Evolutionary conservation across 2,329 filamentous ascomycete genomes (phyloP).

Genomic region (Fusarium lyarnte): DNA sequence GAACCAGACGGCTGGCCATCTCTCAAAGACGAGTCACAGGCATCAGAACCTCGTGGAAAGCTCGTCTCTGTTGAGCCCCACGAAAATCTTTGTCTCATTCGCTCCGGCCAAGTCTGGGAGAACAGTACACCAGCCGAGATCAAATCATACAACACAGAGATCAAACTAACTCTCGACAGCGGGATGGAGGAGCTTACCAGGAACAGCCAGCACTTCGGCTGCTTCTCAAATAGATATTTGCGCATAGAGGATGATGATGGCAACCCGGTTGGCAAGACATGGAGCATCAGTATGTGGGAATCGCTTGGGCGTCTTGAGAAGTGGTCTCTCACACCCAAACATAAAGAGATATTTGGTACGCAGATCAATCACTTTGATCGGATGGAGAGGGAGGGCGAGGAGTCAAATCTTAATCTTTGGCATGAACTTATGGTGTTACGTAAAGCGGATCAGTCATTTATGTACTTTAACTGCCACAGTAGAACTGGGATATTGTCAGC

Average conservation of each 20-base stretch:
- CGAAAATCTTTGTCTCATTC: not conserved
- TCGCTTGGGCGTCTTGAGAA: rapidly evolving
- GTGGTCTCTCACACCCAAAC: not conserved
- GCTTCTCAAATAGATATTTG: not conserved
- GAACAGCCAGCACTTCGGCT: rapidly evolving
- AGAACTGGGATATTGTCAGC: rapidly evolving
- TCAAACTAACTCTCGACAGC: not conserved
- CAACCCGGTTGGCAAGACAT: rapidly evolving
- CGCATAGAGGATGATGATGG: not conserved
- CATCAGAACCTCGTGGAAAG: not conserved
- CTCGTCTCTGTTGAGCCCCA: rapidly evolving
- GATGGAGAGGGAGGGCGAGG: not conserved
- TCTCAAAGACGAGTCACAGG: rapidly evolving
- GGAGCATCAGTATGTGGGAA: not conserved
- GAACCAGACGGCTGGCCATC: not conserved
- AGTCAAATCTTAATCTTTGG: rapidly evolving
- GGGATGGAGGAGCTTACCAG: rapidly evolving
- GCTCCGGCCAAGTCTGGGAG: not conserved
- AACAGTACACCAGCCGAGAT: not conserved
- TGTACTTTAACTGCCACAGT: rapidly evolving
- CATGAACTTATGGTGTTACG: not conserved
- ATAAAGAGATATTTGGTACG: not conserved
- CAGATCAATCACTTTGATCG: not conserved
- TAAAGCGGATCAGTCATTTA: rapidly evolving
- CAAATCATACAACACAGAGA: rapidly evolving